Base-by-base conservation (phyloP, 2,329 filamentous ascomycete species). In the Epichloe aotearoae region DNA sequence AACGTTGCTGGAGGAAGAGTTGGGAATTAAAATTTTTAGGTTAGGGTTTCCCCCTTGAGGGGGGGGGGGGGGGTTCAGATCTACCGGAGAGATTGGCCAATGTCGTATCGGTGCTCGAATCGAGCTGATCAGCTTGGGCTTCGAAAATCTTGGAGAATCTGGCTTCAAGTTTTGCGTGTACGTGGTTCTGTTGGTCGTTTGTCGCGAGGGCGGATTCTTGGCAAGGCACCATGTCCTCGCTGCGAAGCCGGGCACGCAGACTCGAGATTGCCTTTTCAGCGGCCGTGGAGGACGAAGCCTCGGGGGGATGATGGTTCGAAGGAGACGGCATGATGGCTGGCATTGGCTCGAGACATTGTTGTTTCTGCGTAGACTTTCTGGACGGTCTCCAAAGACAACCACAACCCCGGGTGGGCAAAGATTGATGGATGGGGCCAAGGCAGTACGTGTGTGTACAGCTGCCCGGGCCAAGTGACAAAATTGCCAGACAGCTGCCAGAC, bases 211-310 rank as follows among this genome's bases (percentile, higher is more conserved):
- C 14, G 7, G 19, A 14, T 26, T 17, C 34, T 37, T n/a, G 45
- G 3, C 10, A 17, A 23, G 40, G 11, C 17, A 41, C 26, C 4
- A 33, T 20, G 20, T 59, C 57, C 3, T 57, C 54, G 12, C 58
- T 64, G 10, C 60, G 58, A 12, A 66, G 57, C 7, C 63, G 61
- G 36, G 58, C 59, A 19, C 63, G 59, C 1, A 66, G 47, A 0
- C 56, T 61, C 11, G 46, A 50, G 37, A 46, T 20, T 19, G 49
- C 36, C 46, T 51, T 51, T 11, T 53, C 52, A 26, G 49, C 46
- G 11, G 48, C 49, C 11, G 49, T 53, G 15, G 52, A 51, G 34
- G 51, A 50, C 11, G 45, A 51, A 15, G 26, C 36, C 36, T 48
- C 45, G 26, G 36, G 48, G 15, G 4, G 17, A 26, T 49, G 26